Evolutionary conservation across 1,284 basidiomycete genomes (phyloP).

Genomic region (Peniophora sp.): DNA sequence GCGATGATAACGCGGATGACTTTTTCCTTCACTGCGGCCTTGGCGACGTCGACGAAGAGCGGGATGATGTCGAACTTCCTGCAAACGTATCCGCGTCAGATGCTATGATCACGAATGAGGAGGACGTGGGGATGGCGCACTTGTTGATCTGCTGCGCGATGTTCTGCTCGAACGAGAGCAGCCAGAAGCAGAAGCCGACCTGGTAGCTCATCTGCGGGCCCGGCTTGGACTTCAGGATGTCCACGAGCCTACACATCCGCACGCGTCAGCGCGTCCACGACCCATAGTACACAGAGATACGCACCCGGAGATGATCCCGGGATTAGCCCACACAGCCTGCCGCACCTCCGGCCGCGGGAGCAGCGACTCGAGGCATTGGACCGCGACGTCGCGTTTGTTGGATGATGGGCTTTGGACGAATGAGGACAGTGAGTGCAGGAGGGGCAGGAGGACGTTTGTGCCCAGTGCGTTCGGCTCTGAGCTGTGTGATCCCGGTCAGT

Average conservation of each 20-base stretch:
- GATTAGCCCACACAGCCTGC: constrained; percentile 61
- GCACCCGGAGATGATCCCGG: constrained; percentile 62
- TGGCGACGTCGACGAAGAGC: constrained; percentile 80
- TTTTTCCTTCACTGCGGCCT: constrained; percentile 94
- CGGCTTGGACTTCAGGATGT: constrained; percentile 69
- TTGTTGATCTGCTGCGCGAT: constrained; percentile 69
- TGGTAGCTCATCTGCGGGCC: constrained; percentile 95
- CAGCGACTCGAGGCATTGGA: constrained; percentile 86
- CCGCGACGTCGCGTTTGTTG: constrained; percentile 81
- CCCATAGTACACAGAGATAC: constrained; percentile 8
- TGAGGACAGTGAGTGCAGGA: constrained; percentile 56
- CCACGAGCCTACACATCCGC: constrained; percentile 51
- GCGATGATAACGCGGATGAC: constrained; percentile 93
- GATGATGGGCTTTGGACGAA: constrained; percentile 55
- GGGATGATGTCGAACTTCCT: constrained; percentile 89
- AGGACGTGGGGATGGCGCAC: constrained; percentile 11
- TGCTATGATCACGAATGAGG: no score
- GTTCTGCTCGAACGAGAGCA: constrained; percentile 84
- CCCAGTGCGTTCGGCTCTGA: constrained; percentile 47
- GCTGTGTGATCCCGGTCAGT: constrained; percentile 23
- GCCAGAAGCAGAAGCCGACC: constrained; percentile 88
- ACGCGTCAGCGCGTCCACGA: not conserved
- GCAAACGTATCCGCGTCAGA: not conserved
- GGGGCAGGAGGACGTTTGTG: constrained; percentile 53
- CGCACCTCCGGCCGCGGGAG: constrained; percentile 77